phyloP scores from a whole-genome alignment of 805 yeast genomes.

The Candida ortonii region DNA sequence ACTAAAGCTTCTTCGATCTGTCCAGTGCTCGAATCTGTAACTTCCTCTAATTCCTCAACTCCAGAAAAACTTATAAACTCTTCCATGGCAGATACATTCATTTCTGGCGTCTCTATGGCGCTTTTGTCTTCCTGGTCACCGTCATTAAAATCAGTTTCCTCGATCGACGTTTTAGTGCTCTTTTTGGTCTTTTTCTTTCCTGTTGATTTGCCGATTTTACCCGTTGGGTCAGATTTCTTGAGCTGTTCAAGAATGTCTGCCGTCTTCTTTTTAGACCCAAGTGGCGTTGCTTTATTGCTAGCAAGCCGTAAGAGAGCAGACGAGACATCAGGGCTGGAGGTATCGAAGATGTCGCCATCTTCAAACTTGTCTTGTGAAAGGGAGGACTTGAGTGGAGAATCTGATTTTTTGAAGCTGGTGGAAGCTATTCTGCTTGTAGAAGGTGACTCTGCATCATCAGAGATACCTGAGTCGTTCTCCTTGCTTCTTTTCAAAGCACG shows the following conservation, averaged over 20 bases:
- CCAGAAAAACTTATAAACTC: too few relatives aligned
- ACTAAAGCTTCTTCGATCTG: conserved; percentile 1
- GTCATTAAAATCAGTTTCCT: too few relatives aligned
- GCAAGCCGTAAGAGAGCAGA: conserved; percentile 7
- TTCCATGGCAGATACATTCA: too few relatives aligned
- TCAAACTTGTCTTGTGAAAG: conserved; percentile 25
- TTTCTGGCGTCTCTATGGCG: too few relatives aligned
- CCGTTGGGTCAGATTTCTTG: conserved; percentile 20
- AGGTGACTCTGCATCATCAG: conserved; percentile 16
- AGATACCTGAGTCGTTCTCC: conserved; percentile 11
- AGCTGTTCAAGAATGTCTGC: conserved; percentile 14
- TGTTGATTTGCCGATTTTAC: conserved; percentile 12
- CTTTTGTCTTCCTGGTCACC: too few relatives aligned
- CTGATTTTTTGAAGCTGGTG: conserved; percentile 1
- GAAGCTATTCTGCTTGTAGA: conserved; percentile 3
- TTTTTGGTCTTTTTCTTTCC: conserved; percentile 7
- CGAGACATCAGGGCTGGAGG: conserved; percentile 12
- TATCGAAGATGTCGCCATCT: conserved; percentile 13
- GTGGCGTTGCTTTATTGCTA: conserved; percentile 13
- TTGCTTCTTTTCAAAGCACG: conserved; percentile 14
- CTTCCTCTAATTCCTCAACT: background rate
- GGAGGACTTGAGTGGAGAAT: conserved; percentile 16
- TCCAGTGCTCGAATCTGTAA: background rate
- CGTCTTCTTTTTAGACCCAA: conserved; percentile 10
- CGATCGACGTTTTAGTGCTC: background rate